These are phyloP conservation scores for Pisolithus orientalis DNA, from an alignment of 768 basidiomycete genomes.

Conservation along the genomic window DNA sequence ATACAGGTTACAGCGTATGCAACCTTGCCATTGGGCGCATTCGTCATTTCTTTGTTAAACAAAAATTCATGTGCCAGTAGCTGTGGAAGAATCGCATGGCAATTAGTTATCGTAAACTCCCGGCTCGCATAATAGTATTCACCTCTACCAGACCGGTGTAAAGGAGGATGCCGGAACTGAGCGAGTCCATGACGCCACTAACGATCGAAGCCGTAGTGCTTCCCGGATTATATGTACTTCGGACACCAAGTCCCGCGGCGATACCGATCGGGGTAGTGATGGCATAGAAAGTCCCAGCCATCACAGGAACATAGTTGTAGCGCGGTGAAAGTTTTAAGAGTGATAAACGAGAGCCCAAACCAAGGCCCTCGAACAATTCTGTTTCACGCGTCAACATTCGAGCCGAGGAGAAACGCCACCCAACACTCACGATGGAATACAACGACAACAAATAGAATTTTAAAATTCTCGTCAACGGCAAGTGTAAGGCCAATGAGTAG, in stretches of 20 bases:
- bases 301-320: conserved; percentile 52
- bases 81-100: conserved; percentile 26
- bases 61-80: conserved; percentile 93
- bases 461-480: conserved; percentile 81
- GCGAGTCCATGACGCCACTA: conserved; percentile 77
- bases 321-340: conserved; percentile 53
- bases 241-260: conserved; percentile 73
- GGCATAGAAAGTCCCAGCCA: conserved; percentile 61
- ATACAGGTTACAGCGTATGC: conserved; percentile 72
- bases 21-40: conserved; percentile 58
- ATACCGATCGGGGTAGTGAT: conserved; percentile 85
- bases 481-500: conserved; percentile 85
- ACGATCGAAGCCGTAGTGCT: conserved; percentile 74
- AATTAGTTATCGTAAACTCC: background rate
- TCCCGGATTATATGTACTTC: conserved; percentile 75
- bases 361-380: conserved; percentile 95
- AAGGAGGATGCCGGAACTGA: conserved; percentile 82
- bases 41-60: conserved; percentile 81
- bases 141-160: conserved; percentile 88
- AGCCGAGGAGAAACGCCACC: conserved; percentile 1
- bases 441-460: conserved; percentile 81
- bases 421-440: conserved; percentile 82
- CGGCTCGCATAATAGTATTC: background rate
- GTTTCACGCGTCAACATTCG: background rate
- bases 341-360: conserved; percentile 86